Evolutionary conservation across 345 rosid species (phyloP).

Genomic region (Noccaea bulbosa): DNA sequence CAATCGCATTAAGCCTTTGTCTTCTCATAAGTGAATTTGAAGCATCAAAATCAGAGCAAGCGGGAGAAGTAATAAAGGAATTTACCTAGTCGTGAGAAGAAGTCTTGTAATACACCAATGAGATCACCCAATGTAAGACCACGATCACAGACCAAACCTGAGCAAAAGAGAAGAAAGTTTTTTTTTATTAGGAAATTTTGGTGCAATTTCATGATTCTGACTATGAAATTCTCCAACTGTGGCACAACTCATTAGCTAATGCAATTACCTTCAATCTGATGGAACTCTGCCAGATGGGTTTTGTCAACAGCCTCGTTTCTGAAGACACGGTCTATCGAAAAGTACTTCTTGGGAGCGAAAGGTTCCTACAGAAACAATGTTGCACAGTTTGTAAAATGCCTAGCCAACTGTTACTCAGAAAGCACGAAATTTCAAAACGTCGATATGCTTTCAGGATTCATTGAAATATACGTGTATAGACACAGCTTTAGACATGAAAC

Average conservation of each 20-base stretch:
- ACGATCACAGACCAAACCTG: slow-evolving; percentile 90
- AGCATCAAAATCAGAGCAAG: slow-evolving; percentile 7
- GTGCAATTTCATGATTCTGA: slow-evolving; percentile 1
- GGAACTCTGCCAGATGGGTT: slow-evolving; percentile 96
- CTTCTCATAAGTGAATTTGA: background rate
- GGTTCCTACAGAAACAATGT: slow-evolving; percentile 50
- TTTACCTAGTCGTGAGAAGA: slow-evolving; percentile 88
- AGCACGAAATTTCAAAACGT: background rate
- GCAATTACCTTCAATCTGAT: slow-evolving; percentile 92
- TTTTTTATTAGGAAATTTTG: background rate
- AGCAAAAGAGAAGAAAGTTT: slow-evolving; percentile 34
- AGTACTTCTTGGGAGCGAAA: slow-evolving; percentile 82
- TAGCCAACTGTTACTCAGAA: slow-evolving; percentile 1
- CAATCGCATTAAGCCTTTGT: slow-evolving; percentile 13
- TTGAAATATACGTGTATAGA: background rate
- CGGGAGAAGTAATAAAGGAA: background rate
- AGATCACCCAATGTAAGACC: slow-evolving; percentile 95
- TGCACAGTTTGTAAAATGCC: slow-evolving; percentile 4
- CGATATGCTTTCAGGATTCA: slow-evolving; percentile 10
- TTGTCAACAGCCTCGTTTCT: slow-evolving; percentile 97
- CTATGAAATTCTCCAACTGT: background rate
- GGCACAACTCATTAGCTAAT: slow-evolving; percentile 13
- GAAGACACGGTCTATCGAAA: slow-evolving; percentile 96
- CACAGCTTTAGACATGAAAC: background rate
- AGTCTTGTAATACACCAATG: slow-evolving; percentile 83